Percentiles rank a stretch among this genome's conserved stretches.
Conservation (phyloP, 257 asterid genomes). For the Solanum virginianum region DNA sequence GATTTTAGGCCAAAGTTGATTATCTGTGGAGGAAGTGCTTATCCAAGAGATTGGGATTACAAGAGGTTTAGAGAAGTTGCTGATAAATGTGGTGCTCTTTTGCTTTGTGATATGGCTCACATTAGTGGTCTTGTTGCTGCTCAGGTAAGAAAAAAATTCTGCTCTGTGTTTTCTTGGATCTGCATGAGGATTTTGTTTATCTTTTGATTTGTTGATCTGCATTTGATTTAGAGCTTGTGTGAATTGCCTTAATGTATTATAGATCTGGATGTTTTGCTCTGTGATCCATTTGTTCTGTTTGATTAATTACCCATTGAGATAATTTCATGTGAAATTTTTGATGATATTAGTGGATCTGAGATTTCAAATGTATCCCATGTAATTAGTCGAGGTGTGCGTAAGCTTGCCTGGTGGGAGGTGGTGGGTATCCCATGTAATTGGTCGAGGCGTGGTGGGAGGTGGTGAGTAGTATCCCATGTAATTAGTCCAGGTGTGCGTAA, state of each 20-base stretch:
- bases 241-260: neutral
- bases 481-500: too few species aligned
- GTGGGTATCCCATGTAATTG: too few species aligned
- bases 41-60: slow-evolving; percentile 42
- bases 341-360: neutral
- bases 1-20: slow-evolving; percentile 87
- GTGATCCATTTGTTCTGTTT: neutral
- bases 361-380: neutral
- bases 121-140: slow-evolving; percentile 98
- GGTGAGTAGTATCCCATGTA: too few species aligned
- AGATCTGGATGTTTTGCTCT: neutral
- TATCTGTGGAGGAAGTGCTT: slow-evolving; percentile 92
- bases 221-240: neutral
- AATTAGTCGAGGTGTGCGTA: too few species aligned
- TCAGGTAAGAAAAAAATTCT: slow-evolving; percentile 30
- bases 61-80: slow-evolving; percentile 46
- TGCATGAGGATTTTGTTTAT: neutral
- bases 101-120: slow-evolving; percentile 96
- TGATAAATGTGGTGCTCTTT: slow-evolving; percentile 59
- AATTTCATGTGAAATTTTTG: neutral
- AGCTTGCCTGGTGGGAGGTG: too few species aligned
- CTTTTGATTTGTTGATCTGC: neutral
- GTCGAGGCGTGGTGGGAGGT: too few species aligned
- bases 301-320: neutral
- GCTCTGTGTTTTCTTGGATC: neutral